These are phyloP conservation scores for Azolla pinnata DNA, from an alignment of 75 land plant genomes.

Conservation along the genomic window DNA sequence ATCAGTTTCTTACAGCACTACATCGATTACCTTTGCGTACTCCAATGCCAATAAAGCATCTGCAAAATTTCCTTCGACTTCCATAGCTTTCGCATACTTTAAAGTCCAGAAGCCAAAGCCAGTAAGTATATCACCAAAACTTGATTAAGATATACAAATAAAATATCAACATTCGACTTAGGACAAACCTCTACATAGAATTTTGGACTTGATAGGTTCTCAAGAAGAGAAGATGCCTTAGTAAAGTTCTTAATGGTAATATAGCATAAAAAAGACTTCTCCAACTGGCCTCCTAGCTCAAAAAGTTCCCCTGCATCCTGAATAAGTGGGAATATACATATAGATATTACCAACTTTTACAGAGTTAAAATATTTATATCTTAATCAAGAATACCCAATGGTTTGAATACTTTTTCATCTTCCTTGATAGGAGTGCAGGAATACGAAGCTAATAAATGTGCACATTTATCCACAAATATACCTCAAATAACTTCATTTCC, in stretches of 20 bases:
- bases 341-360: too few relatives aligned
- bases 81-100: constrained; percentile 33
- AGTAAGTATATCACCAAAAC: too few relatives aligned
- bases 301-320: constrained; percentile 32
- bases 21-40: constrained; percentile 23
- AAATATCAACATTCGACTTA: too few relatives aligned
- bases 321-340: too few relatives aligned
- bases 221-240: constrained; percentile 14
- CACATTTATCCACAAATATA: not conserved
- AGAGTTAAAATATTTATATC: too few relatives aligned
- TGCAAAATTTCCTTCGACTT: constrained; percentile 10
- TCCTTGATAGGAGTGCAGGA: too few relatives aligned
- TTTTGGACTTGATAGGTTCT: constrained; percentile 15
- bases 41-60: constrained; percentile 29
- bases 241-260: constrained; percentile 15
- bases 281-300: constrained; percentile 22
- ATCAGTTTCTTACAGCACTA: too few relatives aligned
- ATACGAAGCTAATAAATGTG: not conserved
- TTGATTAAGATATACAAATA: too few relatives aligned
- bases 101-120: too few relatives aligned
- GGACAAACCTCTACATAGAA: constrained; percentile 10
- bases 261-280: constrained; percentile 15
- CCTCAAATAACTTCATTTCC: constrained; percentile 17
- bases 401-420: too few relatives aligned
- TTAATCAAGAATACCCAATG: too few relatives aligned